phyloP scores from a whole-genome alignment of 179 eudicot species.

The Carnegiea gigantea region DNA sequence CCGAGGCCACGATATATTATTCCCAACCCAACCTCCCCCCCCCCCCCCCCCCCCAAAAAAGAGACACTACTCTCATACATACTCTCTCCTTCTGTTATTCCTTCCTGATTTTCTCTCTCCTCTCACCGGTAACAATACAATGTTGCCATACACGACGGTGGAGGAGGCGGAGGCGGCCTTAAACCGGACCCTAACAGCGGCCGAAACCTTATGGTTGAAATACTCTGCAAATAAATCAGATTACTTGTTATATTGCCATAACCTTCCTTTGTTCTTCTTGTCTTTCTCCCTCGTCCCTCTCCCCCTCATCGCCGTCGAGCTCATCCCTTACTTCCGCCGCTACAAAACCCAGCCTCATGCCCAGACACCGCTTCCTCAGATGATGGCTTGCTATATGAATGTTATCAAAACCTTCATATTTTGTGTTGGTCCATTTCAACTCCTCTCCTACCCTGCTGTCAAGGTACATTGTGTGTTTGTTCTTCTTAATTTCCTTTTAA shows the following conservation, averaged over 20 bases:
- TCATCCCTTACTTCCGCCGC: conserved; percentile 29
- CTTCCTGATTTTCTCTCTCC: conserved; percentile 2
- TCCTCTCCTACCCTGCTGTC: conserved; percentile 69
- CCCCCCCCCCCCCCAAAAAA: no score
- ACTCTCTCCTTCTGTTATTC: neutral
- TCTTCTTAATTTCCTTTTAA: no score
- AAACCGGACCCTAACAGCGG: conserved; percentile 50
- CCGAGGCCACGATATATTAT: no score
- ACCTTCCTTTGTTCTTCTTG: conserved; percentile 62
- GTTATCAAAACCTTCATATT: conserved; percentile 73
- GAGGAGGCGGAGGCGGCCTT: conserved; percentile 58
- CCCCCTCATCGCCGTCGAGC: conserved; percentile 46
- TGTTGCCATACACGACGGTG: conserved; percentile 65
- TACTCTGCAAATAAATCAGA: conserved; percentile 81
- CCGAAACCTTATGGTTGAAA: conserved; percentile 66
- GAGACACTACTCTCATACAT: no score
- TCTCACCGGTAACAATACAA: conserved; percentile 17
- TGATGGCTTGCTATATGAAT: conserved; percentile 51
- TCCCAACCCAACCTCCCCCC: no score
- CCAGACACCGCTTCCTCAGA: conserved; percentile 41
- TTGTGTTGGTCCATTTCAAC: conserved; percentile 75
- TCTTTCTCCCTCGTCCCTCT: conserved; percentile 59
- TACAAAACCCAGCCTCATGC: conserved; percentile 81
- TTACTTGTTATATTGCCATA: conserved; percentile 75
- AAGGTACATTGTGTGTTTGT: conserved; percentile 23